phyloP scores from a whole-genome alignment of 2,329 filamentous ascomycete species.

The Trichoderma sp. region DNA sequence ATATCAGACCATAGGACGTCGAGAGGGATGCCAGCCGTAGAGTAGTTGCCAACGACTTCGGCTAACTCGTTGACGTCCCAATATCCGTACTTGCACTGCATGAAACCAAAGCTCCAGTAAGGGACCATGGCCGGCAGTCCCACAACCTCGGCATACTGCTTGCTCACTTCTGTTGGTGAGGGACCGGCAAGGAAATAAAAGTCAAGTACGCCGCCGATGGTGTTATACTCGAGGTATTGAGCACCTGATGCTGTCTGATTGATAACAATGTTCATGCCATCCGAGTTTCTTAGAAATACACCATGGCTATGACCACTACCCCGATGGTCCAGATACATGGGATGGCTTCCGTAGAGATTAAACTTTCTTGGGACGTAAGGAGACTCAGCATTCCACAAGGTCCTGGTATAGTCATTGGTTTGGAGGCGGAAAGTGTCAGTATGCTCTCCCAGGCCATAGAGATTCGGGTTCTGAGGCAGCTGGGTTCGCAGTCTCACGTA shows the following conservation, averaged over 20 bases:
- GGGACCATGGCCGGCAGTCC: slow-evolving; percentile 78
- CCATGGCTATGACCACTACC: slow-evolving; percentile 62
- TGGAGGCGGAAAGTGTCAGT: slow-evolving; percentile 70
- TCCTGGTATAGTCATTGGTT: slow-evolving; percentile 64
- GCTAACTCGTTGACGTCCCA: slow-evolving; percentile 70
- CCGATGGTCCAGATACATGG: slow-evolving; percentile 70
- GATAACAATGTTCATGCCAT: slow-evolving; percentile 75
- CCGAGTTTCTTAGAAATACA: slow-evolving; percentile 77
- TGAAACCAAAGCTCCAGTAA: slow-evolving; percentile 80
- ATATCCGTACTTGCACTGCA: slow-evolving; percentile 84
- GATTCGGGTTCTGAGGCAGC: slow-evolving; percentile 67
- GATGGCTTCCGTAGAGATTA: slow-evolving; percentile 77
- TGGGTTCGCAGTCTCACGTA: slow-evolving; percentile 73
- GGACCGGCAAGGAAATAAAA: slow-evolving; percentile 82
- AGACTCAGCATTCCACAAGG: slow-evolving; percentile 71
- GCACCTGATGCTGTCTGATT: slow-evolving; percentile 59
- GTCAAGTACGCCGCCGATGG: slow-evolving; percentile 76
- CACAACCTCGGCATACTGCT: slow-evolving; percentile 68
- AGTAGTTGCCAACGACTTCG: slow-evolving; percentile 69
- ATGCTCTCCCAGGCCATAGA: slow-evolving; percentile 82
- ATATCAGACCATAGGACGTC: slow-evolving; percentile 78
- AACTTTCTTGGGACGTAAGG: slow-evolving; percentile 62
- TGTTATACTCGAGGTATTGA: slow-evolving; percentile 83
- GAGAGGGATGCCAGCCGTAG: slow-evolving; percentile 65
- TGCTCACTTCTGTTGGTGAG: slow-evolving; percentile 67